These are phyloP conservation scores for Magnolia changhungtana DNA, from an alignment of 164 flowering plant species.

Conservation along the genomic window DNA sequence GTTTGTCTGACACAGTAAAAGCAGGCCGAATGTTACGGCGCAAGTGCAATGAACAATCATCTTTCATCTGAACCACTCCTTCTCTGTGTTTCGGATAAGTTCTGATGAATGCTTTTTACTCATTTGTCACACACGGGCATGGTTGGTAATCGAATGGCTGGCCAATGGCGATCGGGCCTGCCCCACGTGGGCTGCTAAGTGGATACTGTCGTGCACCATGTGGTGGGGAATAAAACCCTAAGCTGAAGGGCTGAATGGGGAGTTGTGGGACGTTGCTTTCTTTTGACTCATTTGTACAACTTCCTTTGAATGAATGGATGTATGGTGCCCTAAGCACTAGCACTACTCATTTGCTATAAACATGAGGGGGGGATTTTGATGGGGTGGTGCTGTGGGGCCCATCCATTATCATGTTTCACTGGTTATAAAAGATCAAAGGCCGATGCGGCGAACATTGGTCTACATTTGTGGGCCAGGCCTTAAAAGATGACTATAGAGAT, in stretches of 20 bases:
- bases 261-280: conserved; percentile 16
- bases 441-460: conserved; percentile 21
- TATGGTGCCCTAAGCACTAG: conserved; percentile 17
- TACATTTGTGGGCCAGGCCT: background rate
- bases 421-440: conserved; percentile 3
- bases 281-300: conserved; percentile 20
- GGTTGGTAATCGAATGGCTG: background rate
- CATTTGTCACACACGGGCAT: background rate
- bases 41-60: background rate
- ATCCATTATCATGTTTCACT: background rate
- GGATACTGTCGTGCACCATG: conserved; percentile 42
- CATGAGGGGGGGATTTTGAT: background rate
- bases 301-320: conserved; percentile 14
- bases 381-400: background rate
- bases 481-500: background rate
- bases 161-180: background rate
- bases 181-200: background rate
- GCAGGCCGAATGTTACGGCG: background rate
- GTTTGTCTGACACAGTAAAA: background rate
- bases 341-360: conserved; percentile 14
- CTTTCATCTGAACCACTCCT: background rate
- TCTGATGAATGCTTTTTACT: background rate
- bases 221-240: conserved; percentile 22
- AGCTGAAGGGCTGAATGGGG: background rate
- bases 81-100: background rate